Evolutionary conservation across 208 protist species (phyloP), one percentile per base, ranked within the genome.

Genomic region (Wallacemonas sp.): DNA sequence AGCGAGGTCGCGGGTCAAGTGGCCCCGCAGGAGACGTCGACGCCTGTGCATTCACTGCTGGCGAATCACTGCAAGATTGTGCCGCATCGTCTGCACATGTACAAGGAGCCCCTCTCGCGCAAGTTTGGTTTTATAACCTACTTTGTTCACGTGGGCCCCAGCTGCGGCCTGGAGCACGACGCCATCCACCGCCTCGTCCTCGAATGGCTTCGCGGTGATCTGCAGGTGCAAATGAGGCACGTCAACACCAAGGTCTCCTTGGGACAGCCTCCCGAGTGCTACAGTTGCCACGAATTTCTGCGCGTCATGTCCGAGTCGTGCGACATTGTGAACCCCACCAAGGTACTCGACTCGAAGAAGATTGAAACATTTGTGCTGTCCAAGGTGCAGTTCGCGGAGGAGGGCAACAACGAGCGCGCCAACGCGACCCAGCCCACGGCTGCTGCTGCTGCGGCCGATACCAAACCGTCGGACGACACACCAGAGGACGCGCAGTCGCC

Each of bases 51-150:
- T 49, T 18, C 70, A 14, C 77, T 95, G 7, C 32, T 57, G 1
- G 32, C 2, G 2, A 38, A 61, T 8, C 76, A 79, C 11, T 79
- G 70, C 62, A 75, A 69, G 16, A 61, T 92, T 65, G 82, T 92
- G 55, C 86, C 85, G 8, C 84, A 90, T 36, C 81, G 79, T 42
- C 75, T 95, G 54, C 82, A 91, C 52, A 70, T 88, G 31, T 95
- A 88, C 74, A 95, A 95, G 72, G 89, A 95, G 45, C 57, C 77
- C 0, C 79, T 95, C 32, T 57, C 76, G 20, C 52, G 16, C 16
- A 95, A 95, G 67, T 92, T 95, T 67, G 89, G 89, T 12, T 91
- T 85, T 65, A 66, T 88, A 25, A 78, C 74, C 26, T 95, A 82
- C 57, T 84, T 87, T 63, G 44, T 92, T 26, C 65, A 86, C 52